Evolutionary conservation across 768 basidiomycete species (phyloP).

Genomic region (Tubosaeta brunneosetosa): DNA sequence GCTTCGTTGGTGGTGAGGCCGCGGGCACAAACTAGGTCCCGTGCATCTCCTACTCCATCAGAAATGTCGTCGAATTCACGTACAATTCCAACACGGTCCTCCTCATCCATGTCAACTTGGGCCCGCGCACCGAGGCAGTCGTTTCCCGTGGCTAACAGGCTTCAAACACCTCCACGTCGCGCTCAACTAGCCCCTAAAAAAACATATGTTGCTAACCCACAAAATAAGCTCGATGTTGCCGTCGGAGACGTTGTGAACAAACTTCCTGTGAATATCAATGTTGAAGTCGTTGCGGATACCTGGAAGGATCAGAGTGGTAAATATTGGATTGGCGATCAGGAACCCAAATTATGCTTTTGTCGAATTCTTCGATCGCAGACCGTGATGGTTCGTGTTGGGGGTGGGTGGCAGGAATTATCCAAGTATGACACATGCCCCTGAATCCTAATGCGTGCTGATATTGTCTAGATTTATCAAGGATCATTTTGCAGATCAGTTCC

Average conservation of each 20-base stretch:
- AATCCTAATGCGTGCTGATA: slow-evolving; percentile 2
- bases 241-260: slow-evolving; percentile 91
- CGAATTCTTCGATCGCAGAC: slow-evolving; percentile 87
- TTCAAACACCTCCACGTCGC: slow-evolving; percentile 46
- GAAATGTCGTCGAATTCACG: slow-evolving; percentile 51
- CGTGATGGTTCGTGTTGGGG: slow-evolving; percentile 95
- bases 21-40: slow-evolving; percentile 40
- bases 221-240: slow-evolving; percentile 87
- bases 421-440: slow-evolving; percentile 49
- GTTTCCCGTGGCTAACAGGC: slow-evolving; percentile 40
- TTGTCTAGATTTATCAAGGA: slow-evolving; percentile 71
- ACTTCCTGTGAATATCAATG: slow-evolving; percentile 77
- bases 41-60: slow-evolving; percentile 61
- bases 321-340: slow-evolving; percentile 93
- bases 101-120: slow-evolving; percentile 57
- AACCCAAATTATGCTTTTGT: slow-evolving; percentile 87
- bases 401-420: slow-evolving; percentile 90
- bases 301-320: slow-evolving; percentile 94
- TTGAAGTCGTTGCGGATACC: slow-evolving; percentile 74
- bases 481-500: slow-evolving; percentile 81
- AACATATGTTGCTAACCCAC: slow-evolving; percentile 82
- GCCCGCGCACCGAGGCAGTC: slow-evolving; percentile 65
- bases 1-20: slow-evolving; percentile 32
- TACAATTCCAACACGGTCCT: slow-evolving; percentile 40
- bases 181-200: slow-evolving; percentile 42